Percentiles rank a stretch among this genome's conserved stretches.
These are phyloP conservation scores for Termitomyces sp. DNA, from an alignment of 768 basidiomycete genomes.

Conservation along the genomic window DNA sequence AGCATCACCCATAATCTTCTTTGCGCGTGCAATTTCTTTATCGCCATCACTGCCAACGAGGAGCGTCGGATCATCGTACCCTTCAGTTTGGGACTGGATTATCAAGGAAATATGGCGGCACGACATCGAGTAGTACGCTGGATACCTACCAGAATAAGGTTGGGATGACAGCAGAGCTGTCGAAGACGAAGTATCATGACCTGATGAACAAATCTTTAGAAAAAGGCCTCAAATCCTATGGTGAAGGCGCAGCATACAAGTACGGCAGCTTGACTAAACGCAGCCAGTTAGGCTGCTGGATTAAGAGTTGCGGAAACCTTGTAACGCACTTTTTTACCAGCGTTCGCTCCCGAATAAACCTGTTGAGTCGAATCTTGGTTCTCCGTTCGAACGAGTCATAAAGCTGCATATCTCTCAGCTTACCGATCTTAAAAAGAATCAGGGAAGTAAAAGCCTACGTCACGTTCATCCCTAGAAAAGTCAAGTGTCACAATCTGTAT, in stretches of 20 bases:
- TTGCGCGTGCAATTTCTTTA: conserved; percentile 54
- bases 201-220: conserved; percentile 18
- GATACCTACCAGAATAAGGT: conserved; percentile 54
- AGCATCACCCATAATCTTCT: conserved; percentile 36
- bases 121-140: background rate
- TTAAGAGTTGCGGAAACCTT: background rate
- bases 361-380: conserved; percentile 50
- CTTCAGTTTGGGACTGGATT: conserved; percentile 34
- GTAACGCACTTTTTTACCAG: conserved; percentile 61
- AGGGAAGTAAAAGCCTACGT: conserved; percentile 31
- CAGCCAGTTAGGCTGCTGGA: background rate
- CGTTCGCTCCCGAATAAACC: conserved; percentile 58
- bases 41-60: conserved; percentile 42
- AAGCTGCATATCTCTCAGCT: conserved; percentile 26
- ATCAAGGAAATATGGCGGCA: background rate
- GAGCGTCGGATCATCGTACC: conserved; percentile 44
- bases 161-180: conserved; percentile 69
- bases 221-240: background rate
- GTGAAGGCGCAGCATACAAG: conserved; percentile 26
- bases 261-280: conserved; percentile 38
- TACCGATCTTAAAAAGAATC: background rate
- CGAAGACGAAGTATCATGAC: conserved; percentile 73
- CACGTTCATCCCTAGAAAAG: conserved; percentile 62
- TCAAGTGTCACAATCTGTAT: conserved; percentile 54
- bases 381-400: conserved; percentile 54